Evolutionary conservation across 2,329 filamentous ascomycete genomes (phyloP).

Genomic region (Aureobasidium melanogenum): DNA sequence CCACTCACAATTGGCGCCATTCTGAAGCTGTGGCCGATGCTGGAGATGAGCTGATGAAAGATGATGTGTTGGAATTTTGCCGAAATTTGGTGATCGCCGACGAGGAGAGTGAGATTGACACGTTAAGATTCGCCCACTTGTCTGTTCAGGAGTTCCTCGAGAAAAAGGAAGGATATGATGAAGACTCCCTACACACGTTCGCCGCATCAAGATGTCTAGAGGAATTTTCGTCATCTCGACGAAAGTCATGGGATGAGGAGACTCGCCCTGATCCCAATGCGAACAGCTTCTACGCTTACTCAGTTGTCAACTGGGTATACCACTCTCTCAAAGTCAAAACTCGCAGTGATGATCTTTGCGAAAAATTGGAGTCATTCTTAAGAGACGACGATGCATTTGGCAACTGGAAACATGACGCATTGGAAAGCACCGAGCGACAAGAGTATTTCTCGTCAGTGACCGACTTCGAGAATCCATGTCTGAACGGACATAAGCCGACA

Average conservation of each 20-base stretch:
- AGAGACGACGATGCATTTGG: background rate
- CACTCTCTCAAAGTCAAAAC: background rate
- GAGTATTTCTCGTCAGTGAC: background rate
- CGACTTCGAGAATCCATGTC: background rate
- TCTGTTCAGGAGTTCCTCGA: background rate
- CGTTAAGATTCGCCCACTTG: background rate
- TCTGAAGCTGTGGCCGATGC: background rate
- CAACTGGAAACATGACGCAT: background rate
- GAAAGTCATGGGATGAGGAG: background rate
- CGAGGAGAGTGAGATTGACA: background rate
- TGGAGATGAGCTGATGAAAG: background rate
- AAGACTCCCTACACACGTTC: background rate
- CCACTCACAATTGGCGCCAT: background rate
- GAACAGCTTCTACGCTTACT: background rate
- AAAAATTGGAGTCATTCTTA: background rate
- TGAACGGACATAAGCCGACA: background rate
- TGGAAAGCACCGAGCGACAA: background rate
- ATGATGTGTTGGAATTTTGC: background rate
- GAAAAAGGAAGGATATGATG: background rate
- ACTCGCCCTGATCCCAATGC: background rate
- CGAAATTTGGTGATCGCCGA: background rate
- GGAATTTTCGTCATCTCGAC: background rate
- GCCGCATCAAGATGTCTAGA: background rate
- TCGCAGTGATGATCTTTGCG: background rate
- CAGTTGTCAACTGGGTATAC: background rate